Evolutionary conservation across 2,329 filamentous ascomycete species (phyloP).

Genomic region (Alternaria ethzedia): DNA sequence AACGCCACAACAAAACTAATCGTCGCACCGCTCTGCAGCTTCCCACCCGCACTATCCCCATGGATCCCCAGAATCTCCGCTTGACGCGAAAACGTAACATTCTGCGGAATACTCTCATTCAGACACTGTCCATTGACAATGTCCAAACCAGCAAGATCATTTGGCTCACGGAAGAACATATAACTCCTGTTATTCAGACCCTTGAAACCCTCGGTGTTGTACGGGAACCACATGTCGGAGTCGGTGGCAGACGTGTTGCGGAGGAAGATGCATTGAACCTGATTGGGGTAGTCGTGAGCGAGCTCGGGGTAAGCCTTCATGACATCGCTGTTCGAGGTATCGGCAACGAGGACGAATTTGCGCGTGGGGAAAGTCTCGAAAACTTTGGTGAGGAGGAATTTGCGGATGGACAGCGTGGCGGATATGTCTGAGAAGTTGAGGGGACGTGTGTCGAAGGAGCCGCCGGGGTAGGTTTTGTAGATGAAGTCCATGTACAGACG

Average conservation of each 20-base stretch:
- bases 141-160: constrained; percentile 71
- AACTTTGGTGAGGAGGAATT: constrained; percentile 71
- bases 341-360: constrained; percentile 77
- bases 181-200: constrained; percentile 69
- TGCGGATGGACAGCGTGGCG: constrained; percentile 75
- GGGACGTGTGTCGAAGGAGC: constrained; percentile 75
- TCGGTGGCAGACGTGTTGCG: constrained; percentile 78
- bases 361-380: constrained; percentile 77
- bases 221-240: constrained; percentile 70
- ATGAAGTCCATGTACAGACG: constrained; percentile 82
- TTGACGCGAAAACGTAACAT: constrained; percentile 67
- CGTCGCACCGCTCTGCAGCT: constrained; percentile 34
- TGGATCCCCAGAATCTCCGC: constrained; percentile 47
- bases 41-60: constrained; percentile 31
- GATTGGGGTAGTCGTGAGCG: constrained; percentile 69
- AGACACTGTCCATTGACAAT: constrained; percentile 72
- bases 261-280: constrained; percentile 79
- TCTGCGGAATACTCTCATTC: constrained; percentile 67
- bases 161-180: constrained; percentile 79
- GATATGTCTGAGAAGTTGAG: constrained; percentile 78
- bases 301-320: constrained; percentile 70
- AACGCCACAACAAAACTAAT: constrained; percentile 45
- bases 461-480: constrained; percentile 77
- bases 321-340: constrained; percentile 78
- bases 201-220: constrained; percentile 75